phyloP scores from a whole-genome alignment of 1,284 basidiomycete genomes.

The Puccinia coronata region DNA sequence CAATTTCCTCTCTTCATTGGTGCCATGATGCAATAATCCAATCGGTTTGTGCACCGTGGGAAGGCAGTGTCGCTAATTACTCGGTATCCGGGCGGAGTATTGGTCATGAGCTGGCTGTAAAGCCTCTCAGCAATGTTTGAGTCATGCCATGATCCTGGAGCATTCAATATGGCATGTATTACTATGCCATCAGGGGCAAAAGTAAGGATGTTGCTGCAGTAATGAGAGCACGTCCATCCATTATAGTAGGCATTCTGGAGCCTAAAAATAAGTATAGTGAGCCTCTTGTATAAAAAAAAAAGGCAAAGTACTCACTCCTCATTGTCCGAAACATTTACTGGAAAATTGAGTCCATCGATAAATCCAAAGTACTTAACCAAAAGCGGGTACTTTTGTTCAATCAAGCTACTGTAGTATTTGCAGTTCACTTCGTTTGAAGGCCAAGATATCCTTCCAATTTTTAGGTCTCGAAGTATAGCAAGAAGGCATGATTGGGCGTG shows the following conservation, averaged over 20 bases:
- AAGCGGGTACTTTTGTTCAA: not conserved
- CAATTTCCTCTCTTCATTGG: not conserved
- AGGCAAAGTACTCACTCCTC: not conserved
- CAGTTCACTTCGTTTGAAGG: not conserved
- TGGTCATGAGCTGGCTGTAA: not conserved
- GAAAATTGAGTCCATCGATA: constrained; percentile 6
- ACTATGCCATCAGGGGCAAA: not conserved
- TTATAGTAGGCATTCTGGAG: not conserved
- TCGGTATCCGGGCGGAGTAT: not conserved
- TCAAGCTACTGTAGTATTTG: not conserved
- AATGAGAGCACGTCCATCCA: not conserved
- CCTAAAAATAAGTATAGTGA: not conserved
- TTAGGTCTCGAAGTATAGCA: not conserved
- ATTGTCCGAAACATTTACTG: not conserved
- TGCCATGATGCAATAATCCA: not conserved
- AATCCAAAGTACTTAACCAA: not conserved
- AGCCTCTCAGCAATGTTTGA: not conserved
- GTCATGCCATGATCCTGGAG: constrained; percentile 50
- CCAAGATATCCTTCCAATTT: not conserved
- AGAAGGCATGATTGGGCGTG: not conserved
- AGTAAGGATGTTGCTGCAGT: not conserved
- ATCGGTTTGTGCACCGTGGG: not conserved
- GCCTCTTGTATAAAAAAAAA: not conserved
- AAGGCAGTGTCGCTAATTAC: constrained; percentile 5
- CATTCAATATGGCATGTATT: constrained; percentile 36